Evolutionary conservation across 805 yeast genomes (phyloP).

Genomic region (Candida tammaniensis): DNA sequence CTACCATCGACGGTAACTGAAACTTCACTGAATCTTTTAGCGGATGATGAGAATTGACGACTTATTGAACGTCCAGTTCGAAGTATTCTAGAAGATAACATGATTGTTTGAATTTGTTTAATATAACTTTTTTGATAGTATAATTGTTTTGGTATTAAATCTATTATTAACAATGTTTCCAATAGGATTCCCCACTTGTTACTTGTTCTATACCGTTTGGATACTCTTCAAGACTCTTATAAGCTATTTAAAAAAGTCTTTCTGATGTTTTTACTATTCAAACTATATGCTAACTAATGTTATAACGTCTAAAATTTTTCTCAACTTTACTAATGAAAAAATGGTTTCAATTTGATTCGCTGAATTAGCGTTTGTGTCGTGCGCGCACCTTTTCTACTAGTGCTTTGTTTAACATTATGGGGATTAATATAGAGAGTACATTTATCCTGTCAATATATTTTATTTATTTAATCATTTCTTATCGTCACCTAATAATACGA

Average conservation of each 20-base stretch:
- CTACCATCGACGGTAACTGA: constrained; percentile 63
- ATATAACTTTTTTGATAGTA: too few relatives aligned
- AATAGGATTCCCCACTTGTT: too few relatives aligned
- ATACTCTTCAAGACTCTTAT: too few relatives aligned
- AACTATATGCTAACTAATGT: too few relatives aligned
- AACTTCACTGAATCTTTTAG: constrained; percentile 49
- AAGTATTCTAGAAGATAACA: constrained; percentile 21
- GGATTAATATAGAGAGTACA: not conserved
- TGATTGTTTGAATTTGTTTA: constrained; percentile 2
- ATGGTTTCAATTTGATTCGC: constrained; percentile 28
- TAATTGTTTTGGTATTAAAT: too few relatives aligned
- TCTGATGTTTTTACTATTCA: too few relatives aligned
- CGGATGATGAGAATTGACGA: constrained; percentile 19
- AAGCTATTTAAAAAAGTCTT: too few relatives aligned
- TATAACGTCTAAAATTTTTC: constrained; percentile 1
- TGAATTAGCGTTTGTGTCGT: constrained; percentile 12
- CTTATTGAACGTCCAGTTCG: too few relatives aligned
- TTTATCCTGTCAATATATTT: not conserved
- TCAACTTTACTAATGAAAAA: constrained; percentile 19
- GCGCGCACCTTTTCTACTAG: not conserved
- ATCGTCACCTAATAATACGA: constrained; percentile 23
- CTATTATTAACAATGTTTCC: too few relatives aligned
- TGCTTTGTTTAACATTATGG: not conserved
- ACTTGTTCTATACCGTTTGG: too few relatives aligned
- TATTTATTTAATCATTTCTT: constrained; percentile 7